These are phyloP conservation scores for Coriolopsis trogii DNA, from an alignment of 1,284 basidiomycete genomes.

Conservation along the genomic window DNA sequence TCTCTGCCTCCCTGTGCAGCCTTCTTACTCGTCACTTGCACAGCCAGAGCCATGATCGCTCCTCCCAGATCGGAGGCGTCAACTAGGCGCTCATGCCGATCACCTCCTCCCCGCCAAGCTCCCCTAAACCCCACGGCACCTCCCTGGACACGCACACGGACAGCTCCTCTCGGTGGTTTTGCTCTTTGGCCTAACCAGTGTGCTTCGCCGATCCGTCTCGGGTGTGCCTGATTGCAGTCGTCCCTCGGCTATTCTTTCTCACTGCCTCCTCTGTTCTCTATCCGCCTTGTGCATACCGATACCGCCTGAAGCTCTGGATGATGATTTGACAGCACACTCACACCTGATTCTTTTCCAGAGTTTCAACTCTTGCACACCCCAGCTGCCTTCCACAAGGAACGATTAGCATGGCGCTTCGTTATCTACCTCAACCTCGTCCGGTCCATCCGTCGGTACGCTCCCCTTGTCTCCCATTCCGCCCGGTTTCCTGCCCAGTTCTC, in stretches of 20 bases:
- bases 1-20: neutral
- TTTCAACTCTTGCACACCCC: conserved; percentile 80
- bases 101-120: too few relatives aligned
- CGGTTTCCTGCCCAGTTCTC: too few relatives aligned
- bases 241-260: too few relatives aligned
- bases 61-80: conserved; percentile 5
- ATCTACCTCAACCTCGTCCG: conserved; percentile 84
- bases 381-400: conserved; percentile 72
- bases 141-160: too few relatives aligned
- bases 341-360: conserved; percentile 47
- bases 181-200: too few relatives aligned
- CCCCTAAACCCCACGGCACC: too few relatives aligned
- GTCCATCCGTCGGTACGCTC: conserved; percentile 71
- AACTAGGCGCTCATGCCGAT: conserved; percentile 7
- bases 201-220: too few relatives aligned
- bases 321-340: conserved; percentile 3
- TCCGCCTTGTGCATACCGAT: conserved; percentile 3
- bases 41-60: conserved; percentile 14
- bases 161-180: too few relatives aligned
- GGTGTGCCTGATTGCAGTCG: too few relatives aligned
- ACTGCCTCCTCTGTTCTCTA: neutral
- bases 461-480: neutral
- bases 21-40: conserved; percentile 17
- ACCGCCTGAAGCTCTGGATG: conserved; percentile 4
- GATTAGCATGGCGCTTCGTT: conserved; percentile 81